Base-by-base conservation (phyloP, 2,329 filamentous ascomycete genomes). In the Sporothrix pseudoabietina region DNA sequence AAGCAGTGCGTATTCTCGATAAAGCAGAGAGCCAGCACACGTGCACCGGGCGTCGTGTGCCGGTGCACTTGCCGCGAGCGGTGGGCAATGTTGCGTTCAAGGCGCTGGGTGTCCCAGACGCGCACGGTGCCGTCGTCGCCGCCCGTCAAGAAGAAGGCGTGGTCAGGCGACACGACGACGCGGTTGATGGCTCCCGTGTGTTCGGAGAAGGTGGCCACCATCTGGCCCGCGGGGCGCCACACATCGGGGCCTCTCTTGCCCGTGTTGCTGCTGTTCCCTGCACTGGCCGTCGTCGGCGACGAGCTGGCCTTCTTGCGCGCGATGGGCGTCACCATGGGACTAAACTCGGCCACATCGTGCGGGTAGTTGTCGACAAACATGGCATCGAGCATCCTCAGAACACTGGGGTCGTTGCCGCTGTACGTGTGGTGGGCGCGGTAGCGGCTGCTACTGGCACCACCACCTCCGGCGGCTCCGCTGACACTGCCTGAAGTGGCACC, bases 1-100 rank as follows among this genome's bases (percentile, higher is more conserved):
- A 99, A 98, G 30, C 93, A 94, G 80, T 98, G 94, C 0, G 94
- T 97, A 77, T 94, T 92, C 79, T 98, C 94, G 54, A 99, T 89
- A 79, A 99, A 98, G 77, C 93, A 94, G 30, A 99, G 82, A 16
- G 93, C 91, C 41, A 93, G 90, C 2, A 98, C 92, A 74, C 89
- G 91, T 0, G 90, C 87, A 4, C 61, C 61, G 1, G 90, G 91
- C 0, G 88, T 82, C 0, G 87, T 87, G 77, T 98, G 93, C 73
- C 87, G 90, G 82, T 98, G 92, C 0, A 93, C 97, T 79, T 97
- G 93, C 30, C 95, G 88, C 39, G 96, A 94, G 59, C 94, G 89
- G 78, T 97, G 92, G 0, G 93, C 92, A 69, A 98, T 89, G 79
- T 98, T 98, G 61, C 94, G 91, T 82, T 99, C 96, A 7, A 99